Base-by-base conservation (phyloP, 345 rosid species). In the Ricinus communis region DNA sequence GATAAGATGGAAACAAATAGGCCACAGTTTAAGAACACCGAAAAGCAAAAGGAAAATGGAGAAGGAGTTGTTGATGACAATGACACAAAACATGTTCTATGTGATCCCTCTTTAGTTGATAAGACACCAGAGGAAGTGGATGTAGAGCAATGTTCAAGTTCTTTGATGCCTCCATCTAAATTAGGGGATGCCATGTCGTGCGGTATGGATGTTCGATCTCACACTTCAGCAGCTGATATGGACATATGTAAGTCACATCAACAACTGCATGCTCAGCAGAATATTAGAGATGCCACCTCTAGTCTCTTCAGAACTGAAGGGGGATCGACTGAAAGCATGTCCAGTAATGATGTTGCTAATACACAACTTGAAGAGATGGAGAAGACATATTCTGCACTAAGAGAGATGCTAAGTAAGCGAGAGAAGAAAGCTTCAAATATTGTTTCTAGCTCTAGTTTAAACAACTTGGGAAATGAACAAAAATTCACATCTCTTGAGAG, bases 401-500 rank as follows among this genome's bases (percentile, higher is more conserved):
- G 55, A 18, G 70, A 70, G 25, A 69, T 50, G 70, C 68, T 30
- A 49, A 67, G 52, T 43, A 65, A 52, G 31, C 71, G 53, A 56
- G 65, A 65, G 40, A 51, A 45, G 36, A 60, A 66, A 68, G 16
- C 73, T 67, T 77, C 21, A n/a, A 41, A 58, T 38, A 25, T 36
- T 40, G 76, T 62, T 76, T 75, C 82, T 68, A 67, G 77, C 55
- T 79, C 79, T 46, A 65, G 53, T 68, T 73, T 77, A 11, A 72
- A 21, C 69, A 76, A 51, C 80, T 53, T 57, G 57, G 76, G 66
- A 55, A 77, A 70, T 78, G 78, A 71, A 60, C 85, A 69, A 28
- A 73, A 65, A 28, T 62, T 87, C 28, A 52, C 76, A 50, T 82
- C 89, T 68, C 85, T 89, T 50, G 92, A 86, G 81, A 80, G 80